A percentile compares a stretch with the other conserved stretches of the same genome.
phyloP scores from a whole-genome alignment of 1,139 yeast species.

The Geotrichum europaeum region DNA sequence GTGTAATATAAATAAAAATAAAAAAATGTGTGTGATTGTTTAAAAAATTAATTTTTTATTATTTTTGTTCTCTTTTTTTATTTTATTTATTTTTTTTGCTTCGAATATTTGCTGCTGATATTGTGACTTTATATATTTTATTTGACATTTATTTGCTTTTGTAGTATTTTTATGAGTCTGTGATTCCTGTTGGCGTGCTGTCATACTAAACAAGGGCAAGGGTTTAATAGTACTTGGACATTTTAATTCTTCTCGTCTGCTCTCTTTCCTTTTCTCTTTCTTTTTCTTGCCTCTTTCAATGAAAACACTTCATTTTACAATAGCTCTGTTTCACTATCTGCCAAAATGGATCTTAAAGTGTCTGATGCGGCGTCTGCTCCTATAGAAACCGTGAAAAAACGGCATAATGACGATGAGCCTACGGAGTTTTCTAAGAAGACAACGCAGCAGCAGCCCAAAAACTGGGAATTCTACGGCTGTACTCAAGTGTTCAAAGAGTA shows the following conservation, averaged over 20 bases:
- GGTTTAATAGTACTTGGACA: not conserved
- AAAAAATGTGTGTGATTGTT: not conserved
- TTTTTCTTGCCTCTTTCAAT: not conserved
- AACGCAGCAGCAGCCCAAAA: not conserved
- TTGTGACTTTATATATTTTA: too few species aligned
- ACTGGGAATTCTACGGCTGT: conserved; percentile 30
- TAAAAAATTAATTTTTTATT: not conserved
- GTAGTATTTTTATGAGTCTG: too few species aligned
- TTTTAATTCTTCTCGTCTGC: not conserved
- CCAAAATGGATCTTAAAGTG: not conserved
- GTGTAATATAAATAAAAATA: not conserved
- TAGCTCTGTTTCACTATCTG: not conserved
- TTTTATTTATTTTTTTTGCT: not conserved
- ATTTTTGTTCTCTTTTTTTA: not conserved
- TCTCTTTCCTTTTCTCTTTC: not conserved
- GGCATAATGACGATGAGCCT: not conserved
- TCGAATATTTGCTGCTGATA: not conserved
- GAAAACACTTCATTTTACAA: not conserved
- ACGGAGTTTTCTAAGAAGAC: not conserved
- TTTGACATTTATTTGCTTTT: too few species aligned
- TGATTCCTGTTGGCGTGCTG: not conserved
- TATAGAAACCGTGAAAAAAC: not conserved
- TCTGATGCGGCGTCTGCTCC: not conserved
- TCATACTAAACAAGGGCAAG: not conserved
- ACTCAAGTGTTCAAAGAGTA: conserved; percentile 39